These are phyloP conservation scores for Helianthus tuberosus DNA, from an alignment of 129 eudicot species.

Conservation along the genomic window DNA sequence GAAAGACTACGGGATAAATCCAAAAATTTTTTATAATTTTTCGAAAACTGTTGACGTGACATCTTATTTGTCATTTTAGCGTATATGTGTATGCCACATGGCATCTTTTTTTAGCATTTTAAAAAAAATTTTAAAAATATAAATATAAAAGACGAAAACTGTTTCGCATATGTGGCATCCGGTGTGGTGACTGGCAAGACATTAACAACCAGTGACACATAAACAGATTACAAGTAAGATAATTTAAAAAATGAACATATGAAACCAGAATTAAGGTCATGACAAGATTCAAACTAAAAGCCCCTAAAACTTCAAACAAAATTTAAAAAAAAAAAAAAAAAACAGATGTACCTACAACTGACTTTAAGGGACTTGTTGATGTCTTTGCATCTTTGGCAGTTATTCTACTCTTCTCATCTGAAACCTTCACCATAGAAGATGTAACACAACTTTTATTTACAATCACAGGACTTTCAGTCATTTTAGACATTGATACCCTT, in stretches of 20 bases:
- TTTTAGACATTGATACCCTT: slow-evolving; percentile 48
- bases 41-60: neutral
- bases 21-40: neutral
- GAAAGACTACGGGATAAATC: too few relatives aligned
- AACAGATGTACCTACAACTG: slow-evolving; percentile 90
- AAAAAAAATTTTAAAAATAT: too few relatives aligned
- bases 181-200: neutral
- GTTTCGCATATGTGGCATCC: neutral
- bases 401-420: slow-evolving; percentile 72
- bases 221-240: neutral
- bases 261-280: neutral
- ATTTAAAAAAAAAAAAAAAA: neutral
- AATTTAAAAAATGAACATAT: neutral
- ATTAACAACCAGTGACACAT: neutral
- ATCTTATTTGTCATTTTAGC: neutral
- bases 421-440: slow-evolving; percentile 56
- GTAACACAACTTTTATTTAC: slow-evolving; percentile 58
- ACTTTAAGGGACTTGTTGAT: slow-evolving; percentile 51
- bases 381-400: slow-evolving; percentile 60
- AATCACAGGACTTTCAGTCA: slow-evolving; percentile 57
- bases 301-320: neutral
- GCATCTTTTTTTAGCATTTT: too few relatives aligned
- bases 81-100: neutral
- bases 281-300: neutral
- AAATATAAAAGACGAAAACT: too few relatives aligned